Percentiles rank a stretch among this genome's conserved stretches.
Conservation (phyloP, 306 rosid species). For the Alnus glutinosa region DNA sequence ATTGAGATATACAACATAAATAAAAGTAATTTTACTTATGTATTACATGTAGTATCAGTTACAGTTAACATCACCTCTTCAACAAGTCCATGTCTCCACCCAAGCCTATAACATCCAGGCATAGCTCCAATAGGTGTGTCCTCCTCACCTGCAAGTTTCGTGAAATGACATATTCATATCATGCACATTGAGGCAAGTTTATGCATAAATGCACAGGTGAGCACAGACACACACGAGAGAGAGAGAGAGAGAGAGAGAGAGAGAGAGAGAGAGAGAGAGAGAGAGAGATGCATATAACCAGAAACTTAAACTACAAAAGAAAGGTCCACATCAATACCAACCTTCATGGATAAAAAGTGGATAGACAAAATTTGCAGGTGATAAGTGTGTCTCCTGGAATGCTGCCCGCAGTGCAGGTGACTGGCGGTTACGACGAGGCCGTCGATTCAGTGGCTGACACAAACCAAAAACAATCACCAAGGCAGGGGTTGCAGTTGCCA, state of each 20-base stretch:
- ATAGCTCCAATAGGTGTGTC: slow-evolving; percentile 94
- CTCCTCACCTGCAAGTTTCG: slow-evolving; percentile 70
- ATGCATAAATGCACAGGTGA: background rate
- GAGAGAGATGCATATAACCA: slow-evolving; percentile 8
- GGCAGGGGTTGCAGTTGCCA: slow-evolving; percentile 13
- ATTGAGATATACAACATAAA: slow-evolving; percentile 12
- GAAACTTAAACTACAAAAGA: background rate
- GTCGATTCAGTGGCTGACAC: slow-evolving; percentile 65
- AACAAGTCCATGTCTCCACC: slow-evolving; percentile 96
- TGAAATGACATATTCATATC: slow-evolving; percentile 10
- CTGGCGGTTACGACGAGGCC: slow-evolving; percentile 83
- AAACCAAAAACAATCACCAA: slow-evolving; percentile 20
- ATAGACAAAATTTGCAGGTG: slow-evolving; percentile 88
- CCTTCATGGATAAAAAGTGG: slow-evolving; percentile 99
- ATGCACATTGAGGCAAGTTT: slow-evolving; percentile 19
- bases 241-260: background rate
- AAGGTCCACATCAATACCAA: slow-evolving; percentile 21
- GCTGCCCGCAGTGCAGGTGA: slow-evolving; percentile 68
- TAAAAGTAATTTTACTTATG: slow-evolving; percentile 11
- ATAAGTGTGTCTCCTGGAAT: slow-evolving; percentile 78
- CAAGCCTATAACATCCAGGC: slow-evolving; percentile 98
- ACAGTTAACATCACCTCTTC: slow-evolving; percentile 65
- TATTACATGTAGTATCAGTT: slow-evolving; percentile 1
- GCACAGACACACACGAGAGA: background rate
- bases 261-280: background rate